Base-by-base conservation (phyloP, 116 monocot species). In the Phalaenopsis hybrid region DNA sequence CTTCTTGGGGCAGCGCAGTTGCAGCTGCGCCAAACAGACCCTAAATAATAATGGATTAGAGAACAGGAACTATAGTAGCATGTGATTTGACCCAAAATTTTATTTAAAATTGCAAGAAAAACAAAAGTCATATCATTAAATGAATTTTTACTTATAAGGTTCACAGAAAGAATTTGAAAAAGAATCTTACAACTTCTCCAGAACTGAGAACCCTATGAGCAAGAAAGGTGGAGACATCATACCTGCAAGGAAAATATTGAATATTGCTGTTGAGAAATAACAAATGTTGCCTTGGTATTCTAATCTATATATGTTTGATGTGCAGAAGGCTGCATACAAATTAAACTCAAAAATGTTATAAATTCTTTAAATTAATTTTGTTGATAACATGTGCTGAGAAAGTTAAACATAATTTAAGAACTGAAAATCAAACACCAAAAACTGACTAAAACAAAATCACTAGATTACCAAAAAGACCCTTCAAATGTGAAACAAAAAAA, bases 181-280 rank as follows among this genome's bases (percentile, higher is more conserved):
- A 74, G 46, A 12, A 83, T 49, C 81, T 85, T 87, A 90, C 90
- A 80, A 79, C 79, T 83, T 90, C 85, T 46, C 87, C 87, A 44
- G 80, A 44, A 81, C 55, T 81, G 18, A 76, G 44, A 77, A 83
- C 10, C 81, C 88, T 87, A 50, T 87, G 81, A 0, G 85, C 78
- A 70, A 90, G 70, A 70, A 90, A 90, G 28, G 49, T 81, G 76
- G 68, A 74, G n/a, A 90, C 87, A 77, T 90, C 90, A 78, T 90
- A 90, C 90, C 90, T 90, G 90, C 68, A 85, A 72, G 37, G 49
- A 15, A 74, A 75, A 45, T 41, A 74, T 69, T 69, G 4, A 72
- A 72, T 41, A 72, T 13, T 34, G 33, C 37, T 12, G 28, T 13
- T 37, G 0, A 72, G 37, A 72, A 72, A 41, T 37, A 37, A 17